phyloP scores from a whole-genome alignment of 768 basidiomycete genomes.

The Exidia glandulosa region DNA sequence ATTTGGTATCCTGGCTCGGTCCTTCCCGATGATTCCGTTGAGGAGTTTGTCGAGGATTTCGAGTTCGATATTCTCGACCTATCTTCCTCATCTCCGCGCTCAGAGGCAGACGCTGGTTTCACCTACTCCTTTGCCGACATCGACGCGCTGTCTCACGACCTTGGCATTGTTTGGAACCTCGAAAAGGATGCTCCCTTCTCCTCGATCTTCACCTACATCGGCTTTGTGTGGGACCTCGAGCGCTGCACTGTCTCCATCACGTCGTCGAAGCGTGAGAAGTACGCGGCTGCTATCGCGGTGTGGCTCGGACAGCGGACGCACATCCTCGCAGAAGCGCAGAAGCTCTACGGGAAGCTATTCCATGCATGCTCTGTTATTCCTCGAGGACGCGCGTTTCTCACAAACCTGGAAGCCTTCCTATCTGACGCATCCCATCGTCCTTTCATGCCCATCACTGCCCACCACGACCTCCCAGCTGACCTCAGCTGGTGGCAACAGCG shows the following conservation, averaged over 20 bases:
- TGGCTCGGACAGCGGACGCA: constrained; percentile 2
- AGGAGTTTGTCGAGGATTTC: constrained; percentile 26
- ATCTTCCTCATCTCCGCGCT: constrained; percentile 12
- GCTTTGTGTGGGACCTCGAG: constrained; percentile 15
- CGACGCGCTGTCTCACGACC: constrained; percentile 5
- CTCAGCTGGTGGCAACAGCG: constrained; percentile 11
- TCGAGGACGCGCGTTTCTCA: constrained; percentile 4
- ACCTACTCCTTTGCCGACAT: constrained; percentile 16
- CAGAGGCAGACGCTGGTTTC: constrained; percentile 7
- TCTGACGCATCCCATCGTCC: neutral
- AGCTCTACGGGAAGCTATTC: constrained; percentile 11
- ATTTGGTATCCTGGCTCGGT: neutral
- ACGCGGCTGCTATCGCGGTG: neutral
- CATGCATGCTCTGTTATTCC: constrained; percentile 8
- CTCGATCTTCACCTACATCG: constrained; percentile 9
- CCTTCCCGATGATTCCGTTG: constrained; percentile 6
- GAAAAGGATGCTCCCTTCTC: constrained; percentile 13
- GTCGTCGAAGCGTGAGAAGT: neutral
- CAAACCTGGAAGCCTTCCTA: constrained; percentile 3
- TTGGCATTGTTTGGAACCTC: constrained; percentile 14
- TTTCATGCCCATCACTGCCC: neutral
- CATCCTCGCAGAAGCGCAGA: constrained; percentile 12
- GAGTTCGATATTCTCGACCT: constrained; percentile 12
- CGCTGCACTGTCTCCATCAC: neutral
- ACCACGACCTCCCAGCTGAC: neutral